These are phyloP conservation scores for Ilyonectria sp. DNA, from an alignment of 2,329 filamentous ascomycete species.

Conservation along the genomic window DNA sequence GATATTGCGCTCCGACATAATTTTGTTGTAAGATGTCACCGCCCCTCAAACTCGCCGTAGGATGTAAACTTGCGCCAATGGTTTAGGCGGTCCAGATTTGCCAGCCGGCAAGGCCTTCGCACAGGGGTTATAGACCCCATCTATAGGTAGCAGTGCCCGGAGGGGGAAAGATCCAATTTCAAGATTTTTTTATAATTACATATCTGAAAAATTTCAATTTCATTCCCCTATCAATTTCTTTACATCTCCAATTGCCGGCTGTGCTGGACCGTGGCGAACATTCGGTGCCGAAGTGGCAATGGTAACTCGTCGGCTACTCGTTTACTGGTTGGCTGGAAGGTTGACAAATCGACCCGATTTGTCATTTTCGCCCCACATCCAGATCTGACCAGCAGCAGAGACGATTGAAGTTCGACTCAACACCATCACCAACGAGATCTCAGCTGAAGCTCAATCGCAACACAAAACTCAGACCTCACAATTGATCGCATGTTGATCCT, in stretches of 20 bases:
- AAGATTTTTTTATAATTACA: no score
- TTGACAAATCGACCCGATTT: conserved; percentile 12
- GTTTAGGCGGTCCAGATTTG: neutral
- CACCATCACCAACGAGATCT: conserved; percentile 3
- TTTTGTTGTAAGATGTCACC: neutral
- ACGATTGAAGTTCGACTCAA: neutral
- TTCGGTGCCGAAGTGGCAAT: neutral
- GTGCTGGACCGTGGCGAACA: neutral
- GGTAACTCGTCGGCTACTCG: neutral
- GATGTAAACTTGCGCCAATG: neutral
- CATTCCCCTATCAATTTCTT: no score
- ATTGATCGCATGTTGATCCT: neutral
- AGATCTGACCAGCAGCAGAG: neutral
- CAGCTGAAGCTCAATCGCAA: neutral
- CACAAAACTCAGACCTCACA: conserved; percentile 2
- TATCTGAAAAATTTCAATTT: no score
- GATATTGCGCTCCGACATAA: neutral
- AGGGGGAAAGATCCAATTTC: no score
- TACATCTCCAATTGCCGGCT: no score
- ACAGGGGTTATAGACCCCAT: no score
- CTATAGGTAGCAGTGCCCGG: no score
- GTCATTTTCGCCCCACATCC: neutral
- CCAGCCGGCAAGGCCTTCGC: neutral
- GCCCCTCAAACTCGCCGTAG: neutral
- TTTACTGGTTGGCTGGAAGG: neutral